These are phyloP conservation scores for Setaria italica DNA, from an alignment of 202 grass and related monocot genomes.

Conservation along the genomic window DNA sequence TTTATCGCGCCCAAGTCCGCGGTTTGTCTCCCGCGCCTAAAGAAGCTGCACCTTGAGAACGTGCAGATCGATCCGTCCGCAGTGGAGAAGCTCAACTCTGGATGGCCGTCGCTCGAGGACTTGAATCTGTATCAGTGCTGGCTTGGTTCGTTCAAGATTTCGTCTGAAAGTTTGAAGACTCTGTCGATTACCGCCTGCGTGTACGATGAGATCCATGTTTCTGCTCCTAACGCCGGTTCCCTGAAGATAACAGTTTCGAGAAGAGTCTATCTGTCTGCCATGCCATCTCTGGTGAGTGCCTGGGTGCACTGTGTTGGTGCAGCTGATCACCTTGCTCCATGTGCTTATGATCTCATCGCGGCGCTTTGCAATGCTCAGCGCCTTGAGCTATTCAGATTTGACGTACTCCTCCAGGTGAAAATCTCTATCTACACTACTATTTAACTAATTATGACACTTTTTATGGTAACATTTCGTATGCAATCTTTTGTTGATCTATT, in stretches of 20 bases:
- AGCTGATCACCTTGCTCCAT: background rate
- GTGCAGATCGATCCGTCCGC: background rate
- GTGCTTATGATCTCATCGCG: background rate
- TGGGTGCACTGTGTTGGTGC: background rate
- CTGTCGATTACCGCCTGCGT: background rate
- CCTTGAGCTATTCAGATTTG: background rate
- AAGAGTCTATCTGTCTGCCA: background rate
- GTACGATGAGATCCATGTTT: background rate
- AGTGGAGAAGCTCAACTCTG: background rate
- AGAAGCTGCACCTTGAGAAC: background rate
- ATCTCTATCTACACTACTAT: background rate
- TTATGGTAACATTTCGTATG: background rate
- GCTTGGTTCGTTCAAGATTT: background rate
- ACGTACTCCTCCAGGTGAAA: background rate
- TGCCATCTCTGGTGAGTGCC: background rate
- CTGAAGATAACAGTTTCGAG: background rate
- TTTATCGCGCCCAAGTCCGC: background rate
- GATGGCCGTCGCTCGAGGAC: background rate
- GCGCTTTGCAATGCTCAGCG: background rate
- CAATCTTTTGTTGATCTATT: background rate
- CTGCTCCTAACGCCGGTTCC: background rate
- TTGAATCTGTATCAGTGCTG: background rate
- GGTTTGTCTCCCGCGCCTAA: conserved; percentile 9
- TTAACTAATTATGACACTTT: too few species aligned
- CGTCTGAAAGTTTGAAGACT: background rate